These are phyloP conservation scores for Pythium insidiosum DNA, from an alignment of 352 stramenopile genomes.

Conservation along the genomic window DNA sequence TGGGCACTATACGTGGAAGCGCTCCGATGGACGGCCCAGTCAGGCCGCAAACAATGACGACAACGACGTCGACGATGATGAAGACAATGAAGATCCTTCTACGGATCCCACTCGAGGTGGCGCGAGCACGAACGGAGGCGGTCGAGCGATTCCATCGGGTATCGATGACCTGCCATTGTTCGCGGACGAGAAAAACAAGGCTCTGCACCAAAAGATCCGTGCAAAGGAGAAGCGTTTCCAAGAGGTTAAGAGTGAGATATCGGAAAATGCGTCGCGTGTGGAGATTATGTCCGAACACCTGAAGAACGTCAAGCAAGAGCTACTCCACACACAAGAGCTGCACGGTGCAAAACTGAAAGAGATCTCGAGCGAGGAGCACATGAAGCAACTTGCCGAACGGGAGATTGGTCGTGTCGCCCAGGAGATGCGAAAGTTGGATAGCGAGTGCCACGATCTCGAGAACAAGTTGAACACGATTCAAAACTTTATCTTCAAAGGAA, in stretches of 20 bases:
- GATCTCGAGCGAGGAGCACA: conserved; percentile 91
- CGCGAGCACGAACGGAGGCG: neutral
- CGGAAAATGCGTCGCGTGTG: conserved; percentile 85
- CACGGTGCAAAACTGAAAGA: conserved; percentile 90
- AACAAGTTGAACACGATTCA: conserved; percentile 86
- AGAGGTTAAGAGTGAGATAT: conserved; percentile 51
- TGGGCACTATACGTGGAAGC: conserved; percentile 52
- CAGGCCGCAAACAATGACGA: conserved; percentile 26
- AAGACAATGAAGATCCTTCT: neutral
- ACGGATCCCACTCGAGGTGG: neutral
- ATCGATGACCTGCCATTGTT: conserved; percentile 88
- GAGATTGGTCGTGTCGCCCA: conserved; percentile 83
- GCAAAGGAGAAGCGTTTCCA: conserved; percentile 67
- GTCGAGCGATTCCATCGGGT: conserved; percentile 48
- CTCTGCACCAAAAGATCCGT: conserved; percentile 73
- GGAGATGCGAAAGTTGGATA: conserved; percentile 65
- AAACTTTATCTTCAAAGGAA: conserved; percentile 88
- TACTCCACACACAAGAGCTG: conserved; percentile 91
- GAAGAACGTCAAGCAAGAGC: conserved; percentile 94
- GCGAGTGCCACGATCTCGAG: conserved; percentile 68
- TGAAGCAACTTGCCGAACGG: conserved; percentile 85
- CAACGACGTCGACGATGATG: conserved; percentile 21
- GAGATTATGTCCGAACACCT: conserved; percentile 94
- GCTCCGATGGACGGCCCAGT: conserved; percentile 25
- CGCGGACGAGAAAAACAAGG: conserved; percentile 82